These are phyloP conservation scores for Ceratopteris richardii DNA, from an alignment of 75 land plant species.

Conservation along the genomic window DNA sequence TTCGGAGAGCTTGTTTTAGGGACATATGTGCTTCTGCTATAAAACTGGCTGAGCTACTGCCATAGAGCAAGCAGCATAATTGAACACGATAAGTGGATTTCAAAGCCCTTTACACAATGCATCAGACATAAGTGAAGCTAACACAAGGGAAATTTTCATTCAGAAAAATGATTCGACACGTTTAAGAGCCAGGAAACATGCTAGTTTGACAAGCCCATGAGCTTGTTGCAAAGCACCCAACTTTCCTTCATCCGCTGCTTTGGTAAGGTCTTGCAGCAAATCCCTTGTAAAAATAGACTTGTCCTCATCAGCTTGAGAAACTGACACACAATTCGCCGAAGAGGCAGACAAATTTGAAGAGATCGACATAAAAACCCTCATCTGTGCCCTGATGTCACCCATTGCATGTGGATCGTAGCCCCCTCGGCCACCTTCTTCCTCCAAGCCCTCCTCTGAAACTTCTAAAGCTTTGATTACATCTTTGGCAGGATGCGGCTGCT, in stretches of 20 bases:
- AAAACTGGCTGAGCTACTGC: no score
- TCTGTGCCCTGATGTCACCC: constrained; percentile 9
- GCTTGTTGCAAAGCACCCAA: constrained; percentile 12
- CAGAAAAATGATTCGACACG: background rate
- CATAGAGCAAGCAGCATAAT: no score
- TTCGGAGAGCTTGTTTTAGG: no score
- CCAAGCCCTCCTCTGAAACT: constrained; percentile 10
- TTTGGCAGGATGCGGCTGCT: constrained; percentile 3
- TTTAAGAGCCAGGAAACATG: constrained; percentile 6
- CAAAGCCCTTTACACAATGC: no score
- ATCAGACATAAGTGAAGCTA: no score
- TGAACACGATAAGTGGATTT: no score
- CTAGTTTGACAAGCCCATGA: constrained; percentile 9
- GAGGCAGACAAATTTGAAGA: background rate
- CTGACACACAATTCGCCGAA: background rate
- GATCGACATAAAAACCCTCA: constrained; percentile 5
- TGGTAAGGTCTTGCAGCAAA: background rate
- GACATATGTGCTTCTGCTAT: no score
- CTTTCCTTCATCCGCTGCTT: constrained; percentile 10
- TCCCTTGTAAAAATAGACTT: background rate
- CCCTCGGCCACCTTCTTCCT: constrained; percentile 7
- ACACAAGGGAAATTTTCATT: no score
- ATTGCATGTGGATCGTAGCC: constrained; percentile 8
- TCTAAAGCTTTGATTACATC: constrained; percentile 7
- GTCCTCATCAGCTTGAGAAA: background rate